Percentiles rank a stretch among this genome's conserved stretches.
These are phyloP conservation scores for Pichia heedii DNA, from an alignment of 805 yeast species.

Conservation along the genomic window DNA sequence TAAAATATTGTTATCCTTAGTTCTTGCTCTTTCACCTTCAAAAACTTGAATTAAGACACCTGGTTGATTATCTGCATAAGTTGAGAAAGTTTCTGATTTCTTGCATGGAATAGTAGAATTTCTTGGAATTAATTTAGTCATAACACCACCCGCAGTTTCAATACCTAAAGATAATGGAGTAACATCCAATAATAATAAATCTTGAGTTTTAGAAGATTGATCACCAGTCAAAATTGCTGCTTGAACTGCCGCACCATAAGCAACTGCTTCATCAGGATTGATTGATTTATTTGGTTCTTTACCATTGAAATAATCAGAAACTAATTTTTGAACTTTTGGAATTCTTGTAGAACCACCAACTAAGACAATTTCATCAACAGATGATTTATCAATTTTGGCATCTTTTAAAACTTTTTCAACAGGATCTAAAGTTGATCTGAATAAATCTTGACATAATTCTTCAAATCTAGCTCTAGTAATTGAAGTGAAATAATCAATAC, in stretches of 20 bases:
- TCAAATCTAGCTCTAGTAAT: conserved; percentile 97
- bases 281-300: conserved; percentile 95
- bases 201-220: conserved; percentile 93
- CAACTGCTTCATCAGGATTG: conserved; percentile 98
- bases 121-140: conserved; percentile 69
- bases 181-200: conserved; percentile 87
- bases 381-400: conserved; percentile 82
- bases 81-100: conserved; percentile 65
- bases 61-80: conserved; percentile 80
- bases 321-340: conserved; percentile 93
- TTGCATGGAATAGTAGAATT: conserved; percentile 72
- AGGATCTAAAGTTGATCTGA: conserved; percentile 90
- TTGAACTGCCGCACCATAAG: conserved; percentile 98
- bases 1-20: conserved; percentile 66
- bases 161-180: conserved; percentile 85
- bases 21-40: conserved; percentile 77
- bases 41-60: conserved; percentile 72
- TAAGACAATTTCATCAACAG: conserved; percentile 84
- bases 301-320: conserved; percentile 94
- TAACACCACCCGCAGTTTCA: conserved; percentile 79
- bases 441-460: conserved; percentile 88
- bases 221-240: conserved; percentile 96
- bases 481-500: conserved; percentile 93
- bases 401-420: conserved; percentile 92
- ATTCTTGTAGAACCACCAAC: conserved; percentile 99